A percentile compares a stretch with the other conserved stretches of the same genome.
These are phyloP conservation scores for Mycena leptocephala DNA, from an alignment of 768 basidiomycete genomes.

Conservation along the genomic window DNA sequence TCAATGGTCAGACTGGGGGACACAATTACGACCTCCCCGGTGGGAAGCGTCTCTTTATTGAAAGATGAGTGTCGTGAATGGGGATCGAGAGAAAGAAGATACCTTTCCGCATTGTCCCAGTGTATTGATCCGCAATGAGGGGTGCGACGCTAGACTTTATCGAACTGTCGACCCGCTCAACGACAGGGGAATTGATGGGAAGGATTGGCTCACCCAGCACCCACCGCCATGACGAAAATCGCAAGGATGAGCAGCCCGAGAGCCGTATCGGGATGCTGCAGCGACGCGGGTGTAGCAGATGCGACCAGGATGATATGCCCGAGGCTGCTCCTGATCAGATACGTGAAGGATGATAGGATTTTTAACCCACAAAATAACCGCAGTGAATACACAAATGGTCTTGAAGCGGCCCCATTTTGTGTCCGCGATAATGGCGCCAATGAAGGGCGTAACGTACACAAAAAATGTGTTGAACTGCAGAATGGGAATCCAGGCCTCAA, in stretches of 20 bases:
- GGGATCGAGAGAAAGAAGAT: not conserved
- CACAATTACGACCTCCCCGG: constrained; percentile 68
- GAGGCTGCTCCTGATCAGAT: constrained; percentile 39
- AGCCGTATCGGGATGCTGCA: constrained; percentile 56
- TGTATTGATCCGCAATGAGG: constrained; percentile 74
- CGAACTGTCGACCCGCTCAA: not conserved
- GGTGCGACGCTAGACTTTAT: constrained; percentile 67
- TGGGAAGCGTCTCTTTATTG: constrained; percentile 53
- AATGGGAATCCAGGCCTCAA: not conserved
- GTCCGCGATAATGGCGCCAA: too few species aligned
- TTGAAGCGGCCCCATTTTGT: too few species aligned
- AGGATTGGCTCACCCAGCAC: constrained; percentile 46
- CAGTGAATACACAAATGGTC: constrained; percentile 70
- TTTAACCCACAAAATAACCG: constrained; percentile 59
- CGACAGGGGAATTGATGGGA: not conserved
- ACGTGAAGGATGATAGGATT: not conserved
- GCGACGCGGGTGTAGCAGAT: constrained; percentile 58
- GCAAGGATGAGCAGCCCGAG: too few species aligned
- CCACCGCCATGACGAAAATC: constrained; percentile 64
- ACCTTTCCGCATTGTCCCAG: constrained; percentile 63
- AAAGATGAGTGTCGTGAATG: not conserved
- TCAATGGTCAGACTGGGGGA: constrained; percentile 69
- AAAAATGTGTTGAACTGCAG: constrained; percentile 64
- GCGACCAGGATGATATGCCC: constrained; percentile 66
- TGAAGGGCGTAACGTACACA: too few species aligned